phyloP scores from a whole-genome alignment of 768 basidiomycete species.

The Phlebiopsis gigantea region DNA sequence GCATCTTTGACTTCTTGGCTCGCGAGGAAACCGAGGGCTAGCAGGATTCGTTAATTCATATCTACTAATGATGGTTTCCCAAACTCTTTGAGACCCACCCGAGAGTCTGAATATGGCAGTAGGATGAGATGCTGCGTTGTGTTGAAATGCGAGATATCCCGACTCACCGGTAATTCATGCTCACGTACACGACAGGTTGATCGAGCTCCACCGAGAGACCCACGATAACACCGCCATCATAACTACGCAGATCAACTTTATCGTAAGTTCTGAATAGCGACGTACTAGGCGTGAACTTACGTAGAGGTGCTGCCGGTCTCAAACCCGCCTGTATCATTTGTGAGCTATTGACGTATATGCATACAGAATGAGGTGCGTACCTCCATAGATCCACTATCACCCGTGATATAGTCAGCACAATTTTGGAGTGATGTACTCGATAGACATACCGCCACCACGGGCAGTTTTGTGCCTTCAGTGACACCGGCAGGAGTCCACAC shows the following conservation, averaged over 20 bases:
- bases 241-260: neutral
- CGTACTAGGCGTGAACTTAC: neutral
- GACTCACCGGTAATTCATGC: constrained; percentile 46
- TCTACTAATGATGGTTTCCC: neutral
- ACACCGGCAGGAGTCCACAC: constrained; percentile 30
- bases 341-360: neutral
- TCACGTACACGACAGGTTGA: constrained; percentile 46
- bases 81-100: neutral
- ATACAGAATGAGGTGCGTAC: constrained; percentile 14
- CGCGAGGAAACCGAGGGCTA: constrained; percentile 38
- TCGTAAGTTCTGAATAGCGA: neutral
- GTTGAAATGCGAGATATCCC: neutral
- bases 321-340: neutral
- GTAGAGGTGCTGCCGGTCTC: neutral
- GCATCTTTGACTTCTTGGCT: constrained; percentile 35
- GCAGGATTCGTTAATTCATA: neutral
- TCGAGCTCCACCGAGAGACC: constrained; percentile 37
- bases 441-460: constrained; percentile 49
- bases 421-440: too few relatives aligned
- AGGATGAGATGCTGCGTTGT: too few relatives aligned
- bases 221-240: constrained; percentile 15
- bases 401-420: too few relatives aligned
- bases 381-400: constrained; percentile 48
- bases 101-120: neutral
- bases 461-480: constrained; percentile 40